phyloP scores from a whole-genome alignment of 805 yeast species.

The Saccharomycopsis synnaedendra region DNA sequence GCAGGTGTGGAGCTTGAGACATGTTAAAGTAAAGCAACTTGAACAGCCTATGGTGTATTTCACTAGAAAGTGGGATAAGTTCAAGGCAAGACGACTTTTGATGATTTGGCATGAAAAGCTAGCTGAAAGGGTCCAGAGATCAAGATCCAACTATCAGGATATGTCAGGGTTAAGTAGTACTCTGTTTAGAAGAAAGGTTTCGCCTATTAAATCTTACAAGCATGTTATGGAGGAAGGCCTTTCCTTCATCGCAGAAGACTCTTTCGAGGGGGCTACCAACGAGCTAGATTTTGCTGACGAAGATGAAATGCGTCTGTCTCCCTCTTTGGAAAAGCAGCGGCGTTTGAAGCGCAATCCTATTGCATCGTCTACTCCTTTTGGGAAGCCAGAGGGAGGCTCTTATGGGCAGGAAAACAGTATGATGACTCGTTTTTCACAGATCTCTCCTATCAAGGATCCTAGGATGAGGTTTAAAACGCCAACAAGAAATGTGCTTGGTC shows the following conservation, averaged over 20 bases:
- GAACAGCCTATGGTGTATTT: constrained; percentile 6
- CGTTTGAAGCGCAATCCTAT: constrained; percentile 1
- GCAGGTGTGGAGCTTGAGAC: constrained; percentile 8
- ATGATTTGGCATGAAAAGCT: constrained; percentile 9
- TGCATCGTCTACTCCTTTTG: constrained; percentile 6
- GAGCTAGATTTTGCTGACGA: background rate
- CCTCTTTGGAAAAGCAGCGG: constrained; percentile 8
- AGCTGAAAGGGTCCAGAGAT: background rate
- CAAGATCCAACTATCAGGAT: background rate
- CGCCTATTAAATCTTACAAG: constrained; percentile 14
- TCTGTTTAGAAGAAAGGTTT: background rate
- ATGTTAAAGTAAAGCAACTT: constrained; percentile 10
- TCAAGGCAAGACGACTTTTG: constrained; percentile 6
- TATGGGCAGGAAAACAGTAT: no score
- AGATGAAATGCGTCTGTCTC: background rate
- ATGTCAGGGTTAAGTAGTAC: background rate
- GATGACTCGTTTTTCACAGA: no score
- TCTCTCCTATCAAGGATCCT: no score
- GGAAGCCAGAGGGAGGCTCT: background rate
- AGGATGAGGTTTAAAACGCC: no score
- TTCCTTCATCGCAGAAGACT: background rate
- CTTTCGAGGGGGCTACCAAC: background rate
- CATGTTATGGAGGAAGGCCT: background rate
- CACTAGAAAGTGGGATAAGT: constrained; percentile 6
- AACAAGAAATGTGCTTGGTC: no score